Percentiles rank a stretch among this genome's conserved stretches.
Conservation (phyloP, 2,329 filamentous ascomycete species). For the Arthrobotrys musiformis region DNA sequence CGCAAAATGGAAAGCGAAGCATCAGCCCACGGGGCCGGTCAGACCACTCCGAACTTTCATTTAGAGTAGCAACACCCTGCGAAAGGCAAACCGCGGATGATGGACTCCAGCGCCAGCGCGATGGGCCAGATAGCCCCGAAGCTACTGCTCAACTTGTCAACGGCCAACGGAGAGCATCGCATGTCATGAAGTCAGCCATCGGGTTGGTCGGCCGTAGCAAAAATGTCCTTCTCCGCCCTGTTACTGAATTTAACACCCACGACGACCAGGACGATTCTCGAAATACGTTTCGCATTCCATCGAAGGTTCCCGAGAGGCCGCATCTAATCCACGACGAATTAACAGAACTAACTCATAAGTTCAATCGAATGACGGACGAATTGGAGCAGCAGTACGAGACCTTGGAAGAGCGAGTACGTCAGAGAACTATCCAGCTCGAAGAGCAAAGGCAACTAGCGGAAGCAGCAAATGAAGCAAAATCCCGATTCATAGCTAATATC, state of each 20-base stretch:
- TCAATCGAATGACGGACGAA: conserved; percentile 95
- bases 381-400: conserved; percentile 84
- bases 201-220: conserved; percentile 20
- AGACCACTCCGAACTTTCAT: conserved; percentile 8
- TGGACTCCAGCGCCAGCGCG: background rate
- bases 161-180: conserved; percentile 13
- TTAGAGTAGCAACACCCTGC: background rate
- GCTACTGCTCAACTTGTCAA: background rate
- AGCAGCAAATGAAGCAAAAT: conserved; percentile 95
- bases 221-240: background rate
- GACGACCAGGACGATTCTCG: conserved; percentile 61
- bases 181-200: conserved; percentile 33
- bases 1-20: conserved; percentile 71
- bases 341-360: conserved; percentile 77
- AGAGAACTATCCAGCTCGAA: conserved; percentile 84
- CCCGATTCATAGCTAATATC: conserved; percentile 97
- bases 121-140: conserved; percentile 21
- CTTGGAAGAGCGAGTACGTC: conserved; percentile 83
- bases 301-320: conserved; percentile 79
- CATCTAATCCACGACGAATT: conserved; percentile 83
- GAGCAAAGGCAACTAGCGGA: conserved; percentile 71
- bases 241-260: background rate
- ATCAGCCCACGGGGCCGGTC: background rate
- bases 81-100: no score
- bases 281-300: conserved; percentile 81